phyloP scores from a whole-genome alignment of 148 eudicot species.

The Hydrangea macrophylla region DNA sequence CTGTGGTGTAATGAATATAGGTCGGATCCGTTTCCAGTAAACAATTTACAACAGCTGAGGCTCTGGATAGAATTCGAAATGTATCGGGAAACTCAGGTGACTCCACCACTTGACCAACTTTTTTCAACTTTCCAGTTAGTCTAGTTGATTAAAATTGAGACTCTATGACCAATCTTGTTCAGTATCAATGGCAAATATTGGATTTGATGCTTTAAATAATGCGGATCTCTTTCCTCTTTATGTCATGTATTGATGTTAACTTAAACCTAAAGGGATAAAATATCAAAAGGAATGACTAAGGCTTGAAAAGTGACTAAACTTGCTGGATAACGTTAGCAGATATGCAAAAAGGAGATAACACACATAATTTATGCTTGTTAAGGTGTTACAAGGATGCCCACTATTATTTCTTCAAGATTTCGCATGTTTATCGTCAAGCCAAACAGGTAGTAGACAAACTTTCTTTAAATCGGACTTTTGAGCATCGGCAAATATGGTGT shows the following conservation, averaged over 20 bases:
- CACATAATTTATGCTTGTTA: no score
- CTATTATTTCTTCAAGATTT: no score
- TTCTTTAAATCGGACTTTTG: no score
- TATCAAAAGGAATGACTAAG: background rate
- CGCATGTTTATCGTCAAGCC: no score
- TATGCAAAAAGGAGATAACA: background rate
- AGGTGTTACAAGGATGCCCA: no score
- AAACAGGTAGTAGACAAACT: no score
- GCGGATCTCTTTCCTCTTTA: background rate
- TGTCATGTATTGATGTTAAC: background rate
- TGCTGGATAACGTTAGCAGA: background rate
- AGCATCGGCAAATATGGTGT: no score
- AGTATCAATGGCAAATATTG: background rate
- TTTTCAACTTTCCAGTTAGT: background rate
- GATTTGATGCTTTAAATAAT: background rate
- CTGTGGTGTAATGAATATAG: constrained; percentile 18
- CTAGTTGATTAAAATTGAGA: background rate
- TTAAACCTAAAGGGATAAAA: background rate
- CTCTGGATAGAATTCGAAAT: constrained; percentile 47
- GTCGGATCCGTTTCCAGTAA: constrained; percentile 66
- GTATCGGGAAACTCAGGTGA: constrained; percentile 67
- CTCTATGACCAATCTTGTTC: background rate
- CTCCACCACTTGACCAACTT: background rate
- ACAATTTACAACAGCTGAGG: constrained; percentile 47
- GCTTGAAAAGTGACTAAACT: background rate